These are phyloP conservation scores for Xylaria intraflava DNA, from an alignment of 495 filamentous ascomycete species.

Conservation along the genomic window DNA sequence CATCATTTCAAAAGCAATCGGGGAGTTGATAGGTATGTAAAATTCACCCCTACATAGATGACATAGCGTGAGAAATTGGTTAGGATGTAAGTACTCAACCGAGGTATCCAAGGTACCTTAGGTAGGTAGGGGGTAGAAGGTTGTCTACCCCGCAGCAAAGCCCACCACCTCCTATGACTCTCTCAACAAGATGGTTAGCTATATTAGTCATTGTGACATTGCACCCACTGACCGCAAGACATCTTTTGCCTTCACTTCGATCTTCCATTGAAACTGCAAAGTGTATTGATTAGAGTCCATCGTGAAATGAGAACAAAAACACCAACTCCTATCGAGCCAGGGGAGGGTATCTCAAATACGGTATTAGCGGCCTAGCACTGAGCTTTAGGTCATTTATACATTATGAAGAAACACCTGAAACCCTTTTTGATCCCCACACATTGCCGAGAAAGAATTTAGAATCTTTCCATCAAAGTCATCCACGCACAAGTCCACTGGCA, in stretches of 20 bases:
- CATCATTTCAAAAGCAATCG: neutral
- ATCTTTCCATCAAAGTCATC: conserved; percentile 15
- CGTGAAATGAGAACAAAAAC: conserved; percentile 19
- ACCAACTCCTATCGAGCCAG: conserved; percentile 24
- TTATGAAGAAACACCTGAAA: conserved; percentile 21
- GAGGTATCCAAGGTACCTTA: neutral
- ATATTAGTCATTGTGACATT: neutral
- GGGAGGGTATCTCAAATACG: conserved; percentile 27
- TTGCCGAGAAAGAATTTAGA: conserved; percentile 3
- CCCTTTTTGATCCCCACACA: neutral
- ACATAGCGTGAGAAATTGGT: neutral
- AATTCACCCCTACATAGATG: neutral
- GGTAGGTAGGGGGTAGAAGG: neutral
- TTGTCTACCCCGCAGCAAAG: conserved; percentile 2
- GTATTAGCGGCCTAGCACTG: conserved; percentile 23
- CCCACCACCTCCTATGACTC: neutral
- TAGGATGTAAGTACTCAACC: neutral
- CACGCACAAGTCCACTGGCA: conserved; percentile 19
- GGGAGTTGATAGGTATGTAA: neutral
- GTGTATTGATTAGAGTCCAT: conserved; percentile 26
- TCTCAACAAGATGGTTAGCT: neutral
- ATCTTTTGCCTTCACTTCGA: too few relatives aligned
- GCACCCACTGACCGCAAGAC: too few relatives aligned
- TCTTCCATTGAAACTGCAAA: neutral
- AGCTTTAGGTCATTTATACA: conserved; percentile 29